Conservation (phyloP, 164 flowering plant species). For the Taxillus chinensis region DNA sequence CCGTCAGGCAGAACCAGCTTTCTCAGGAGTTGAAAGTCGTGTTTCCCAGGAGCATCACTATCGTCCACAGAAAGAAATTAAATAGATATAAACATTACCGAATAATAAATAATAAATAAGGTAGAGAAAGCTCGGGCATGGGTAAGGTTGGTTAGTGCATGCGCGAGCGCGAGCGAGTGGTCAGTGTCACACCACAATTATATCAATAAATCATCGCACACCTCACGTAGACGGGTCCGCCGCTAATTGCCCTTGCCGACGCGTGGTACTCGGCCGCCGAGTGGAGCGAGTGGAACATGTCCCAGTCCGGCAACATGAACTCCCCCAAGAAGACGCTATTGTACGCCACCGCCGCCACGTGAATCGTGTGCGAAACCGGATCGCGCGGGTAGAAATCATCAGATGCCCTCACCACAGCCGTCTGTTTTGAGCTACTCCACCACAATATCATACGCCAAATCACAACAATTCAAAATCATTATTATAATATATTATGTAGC, state of each 20-base stretch:
- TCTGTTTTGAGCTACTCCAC: conserved; percentile 70
- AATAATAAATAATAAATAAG: neutral
- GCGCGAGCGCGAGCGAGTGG: no score
- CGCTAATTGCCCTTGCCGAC: conserved; percentile 93
- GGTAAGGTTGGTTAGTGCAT: neutral
- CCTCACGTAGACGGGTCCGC: conserved; percentile 94
- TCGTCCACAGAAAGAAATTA: conserved; percentile 5
- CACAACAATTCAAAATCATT: neutral
- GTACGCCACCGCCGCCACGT: conserved; percentile 90
- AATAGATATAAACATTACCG: neutral
- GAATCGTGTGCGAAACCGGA: conserved; percentile 88
- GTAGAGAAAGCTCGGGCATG: neutral
- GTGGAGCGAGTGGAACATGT: conserved; percentile 95
- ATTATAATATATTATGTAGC: no score
- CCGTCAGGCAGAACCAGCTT: conserved; percentile 95
- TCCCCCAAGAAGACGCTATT: conserved; percentile 89
- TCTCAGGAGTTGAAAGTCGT: conserved; percentile 71
- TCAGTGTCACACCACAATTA: no score
- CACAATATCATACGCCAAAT: neutral
- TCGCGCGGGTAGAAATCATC: conserved; percentile 94
- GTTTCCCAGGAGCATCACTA: conserved; percentile 94
- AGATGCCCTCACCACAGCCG: conserved; percentile 86
- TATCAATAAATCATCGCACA: conserved; percentile 6
- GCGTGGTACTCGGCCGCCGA: conserved; percentile 92
- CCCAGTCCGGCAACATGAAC: conserved; percentile 97